Evolutionary conservation across 345 rosid genomes (phyloP).

Genomic region (Melaleuca quinquenervia): DNA sequence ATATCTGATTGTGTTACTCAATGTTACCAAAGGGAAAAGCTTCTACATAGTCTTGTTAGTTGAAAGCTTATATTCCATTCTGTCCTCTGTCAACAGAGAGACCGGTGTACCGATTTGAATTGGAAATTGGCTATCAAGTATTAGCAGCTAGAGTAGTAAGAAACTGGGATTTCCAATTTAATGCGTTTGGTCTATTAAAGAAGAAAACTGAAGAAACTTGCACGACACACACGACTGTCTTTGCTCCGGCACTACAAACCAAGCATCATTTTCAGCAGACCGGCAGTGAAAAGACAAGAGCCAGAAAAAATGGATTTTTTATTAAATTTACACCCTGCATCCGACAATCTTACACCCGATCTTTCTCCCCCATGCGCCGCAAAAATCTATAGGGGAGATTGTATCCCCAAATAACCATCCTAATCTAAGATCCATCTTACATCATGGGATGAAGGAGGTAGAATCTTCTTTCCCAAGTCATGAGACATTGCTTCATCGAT

Average conservation of each 20-base stretch:
- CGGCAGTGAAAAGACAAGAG: not conserved
- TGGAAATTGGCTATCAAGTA: not conserved
- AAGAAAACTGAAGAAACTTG: not conserved
- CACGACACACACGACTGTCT: not conserved
- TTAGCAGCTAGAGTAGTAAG: not conserved
- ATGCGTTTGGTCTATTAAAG: not conserved
- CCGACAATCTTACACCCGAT: not conserved
- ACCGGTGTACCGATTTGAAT: not conserved
- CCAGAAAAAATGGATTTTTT: not conserved
- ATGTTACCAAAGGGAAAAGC: not conserved
- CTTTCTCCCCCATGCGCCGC: not conserved
- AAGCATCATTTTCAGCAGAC: not conserved
- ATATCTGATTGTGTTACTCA: not conserved
- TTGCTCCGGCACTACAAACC: not conserved
- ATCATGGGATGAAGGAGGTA: not conserved
- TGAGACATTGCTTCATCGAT: not conserved
- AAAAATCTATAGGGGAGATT: not conserved
- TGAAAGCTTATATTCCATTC: not conserved
- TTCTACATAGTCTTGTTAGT: not conserved
- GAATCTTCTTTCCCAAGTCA: not conserved
- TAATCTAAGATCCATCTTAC: not conserved
- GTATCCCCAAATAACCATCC: not conserved
- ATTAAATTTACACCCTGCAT: not conserved
- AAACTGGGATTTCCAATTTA: not conserved
- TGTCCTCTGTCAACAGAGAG: not conserved